Evolutionary conservation across 176 grass and related monocot species (phyloP), one percentile per base, ranked within the genome.

Genomic region (Puya raimondii): DNA sequence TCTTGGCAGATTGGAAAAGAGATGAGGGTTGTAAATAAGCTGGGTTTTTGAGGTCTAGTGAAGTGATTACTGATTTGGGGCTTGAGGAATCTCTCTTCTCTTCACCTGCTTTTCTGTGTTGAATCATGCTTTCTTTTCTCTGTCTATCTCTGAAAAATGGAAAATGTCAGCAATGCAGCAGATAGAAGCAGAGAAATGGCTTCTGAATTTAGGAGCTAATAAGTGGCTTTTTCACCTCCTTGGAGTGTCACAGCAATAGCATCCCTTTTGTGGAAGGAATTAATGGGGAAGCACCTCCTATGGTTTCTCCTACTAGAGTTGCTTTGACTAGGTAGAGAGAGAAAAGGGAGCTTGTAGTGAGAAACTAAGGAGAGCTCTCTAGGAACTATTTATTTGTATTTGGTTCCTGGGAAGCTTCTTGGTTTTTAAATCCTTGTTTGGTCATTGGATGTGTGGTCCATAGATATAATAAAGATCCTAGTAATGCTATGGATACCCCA

Each of bases 61-160:
- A 42, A 42, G 79, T 75, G 47, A 68, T 26, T 15, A 70, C 18
- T 67, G 69, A 78, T 67, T 71, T 58, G 67, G 82, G 71, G 26
- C 76, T 85, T 53, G 71, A 74, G 50, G 56, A 73, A 66, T 66
- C 76, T 48, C 71, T 80, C 10, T 65, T 66, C 79, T 79, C 71
- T 71, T 80, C 26, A 80, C 59, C 58, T 77, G 54, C 68, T 15
- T 80, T 80, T 48, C 72, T 76, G 6, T 53, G 23, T 74, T 81
- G 51, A 23, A 69, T 68, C 79, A 81, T 74, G 53, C 51, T 80
- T 61, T 56, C 56, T 61, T 20, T 61, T 61, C 20, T 21, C 56
- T 61, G n/a, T 61, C 56, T 61, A 10, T 22, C 56, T 20, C 56
- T 61, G 16, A 18, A 42, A 42, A 42, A 7, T 42, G 56, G 21